phyloP scores from a whole-genome alignment of 2,329 filamentous ascomycete genomes.

The Elsinoe ampelina region DNA sequence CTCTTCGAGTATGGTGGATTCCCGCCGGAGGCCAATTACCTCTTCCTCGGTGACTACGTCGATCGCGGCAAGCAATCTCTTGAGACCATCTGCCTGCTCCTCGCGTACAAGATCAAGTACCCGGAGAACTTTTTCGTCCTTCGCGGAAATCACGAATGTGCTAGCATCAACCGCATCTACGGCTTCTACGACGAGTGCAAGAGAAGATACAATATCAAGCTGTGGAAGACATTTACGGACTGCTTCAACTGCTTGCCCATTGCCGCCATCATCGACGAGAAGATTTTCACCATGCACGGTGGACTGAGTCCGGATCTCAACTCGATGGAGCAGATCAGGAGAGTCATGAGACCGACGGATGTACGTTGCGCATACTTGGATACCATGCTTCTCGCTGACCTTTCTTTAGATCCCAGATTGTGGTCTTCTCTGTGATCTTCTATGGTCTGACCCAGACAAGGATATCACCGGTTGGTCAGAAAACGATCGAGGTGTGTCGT shows the following conservation, averaged over 20 bases:
- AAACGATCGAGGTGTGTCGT: constrained; percentile 96
- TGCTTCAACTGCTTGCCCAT: constrained; percentile 99
- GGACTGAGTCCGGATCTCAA: constrained; percentile 94
- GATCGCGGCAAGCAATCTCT: constrained; percentile 98
- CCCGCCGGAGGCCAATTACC: constrained; percentile 96
- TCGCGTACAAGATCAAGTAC: constrained; percentile 99
- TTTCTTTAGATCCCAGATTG: constrained; percentile 80
- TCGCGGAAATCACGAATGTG: constrained; percentile 97
- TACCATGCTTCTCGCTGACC: constrained; percentile 16
- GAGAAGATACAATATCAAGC: constrained; percentile 96
- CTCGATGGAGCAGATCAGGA: constrained; percentile 99
- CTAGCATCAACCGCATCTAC: constrained; percentile 97
- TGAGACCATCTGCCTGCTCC: constrained; percentile 92
- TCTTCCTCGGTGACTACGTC: constrained; percentile 98
- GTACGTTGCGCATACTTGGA: constrained; percentile 49
- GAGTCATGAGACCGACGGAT: constrained; percentile 97
- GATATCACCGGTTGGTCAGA: constrained; percentile 99
- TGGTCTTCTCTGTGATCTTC: constrained; percentile 88
- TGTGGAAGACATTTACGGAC: constrained; percentile 99
- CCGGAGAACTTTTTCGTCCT: constrained; percentile 99
- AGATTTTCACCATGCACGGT: constrained; percentile 99
- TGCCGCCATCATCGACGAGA: constrained; percentile 97
- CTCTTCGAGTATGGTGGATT: constrained; percentile 98
- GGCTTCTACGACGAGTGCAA: constrained; percentile 99
- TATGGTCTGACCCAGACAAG: constrained; percentile 99